A percentile compares a stretch with the other conserved stretches of the same genome.
These are phyloP conservation scores for Yamadazyma philogaea DNA, from an alignment of 805 yeast genomes.

Conservation along the genomic window DNA sequence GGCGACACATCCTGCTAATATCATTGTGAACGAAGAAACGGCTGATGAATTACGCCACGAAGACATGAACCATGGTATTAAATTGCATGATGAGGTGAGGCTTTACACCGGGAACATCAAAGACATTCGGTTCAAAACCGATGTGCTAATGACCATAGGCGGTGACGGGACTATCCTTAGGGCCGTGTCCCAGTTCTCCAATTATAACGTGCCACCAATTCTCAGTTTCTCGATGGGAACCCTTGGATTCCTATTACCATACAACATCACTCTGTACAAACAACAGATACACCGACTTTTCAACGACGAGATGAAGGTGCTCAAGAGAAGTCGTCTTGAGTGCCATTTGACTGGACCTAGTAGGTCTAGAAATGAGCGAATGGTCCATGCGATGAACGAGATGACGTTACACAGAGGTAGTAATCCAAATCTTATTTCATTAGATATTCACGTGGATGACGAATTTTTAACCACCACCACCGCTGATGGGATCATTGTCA, in stretches of 20 bases:
- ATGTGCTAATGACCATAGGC: constrained; percentile 82
- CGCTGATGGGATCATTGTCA: constrained; percentile 82
- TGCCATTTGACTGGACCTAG: constrained; percentile 50
- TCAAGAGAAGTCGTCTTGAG: constrained; percentile 75
- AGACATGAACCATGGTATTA: constrained; percentile 15
- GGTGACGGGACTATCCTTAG: constrained; percentile 93
- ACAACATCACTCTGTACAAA: constrained; percentile 63
- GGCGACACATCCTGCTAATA: constrained; percentile 66
- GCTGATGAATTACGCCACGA: constrained; percentile 60
- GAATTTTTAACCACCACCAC: constrained; percentile 84
- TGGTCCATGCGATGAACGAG: constrained; percentile 88
- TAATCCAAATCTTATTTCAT: constrained; percentile 76
- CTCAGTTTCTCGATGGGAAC: constrained; percentile 88
- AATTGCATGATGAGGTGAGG: constrained; percentile 21
- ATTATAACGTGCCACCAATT: constrained; percentile 80
- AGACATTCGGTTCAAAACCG: constrained; percentile 66
- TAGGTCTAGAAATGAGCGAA: constrained; percentile 15
- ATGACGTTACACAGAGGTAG: constrained; percentile 84
- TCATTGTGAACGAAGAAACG: constrained; percentile 72
- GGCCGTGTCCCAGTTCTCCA: constrained; percentile 76
- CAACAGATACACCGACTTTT: constrained; percentile 65
- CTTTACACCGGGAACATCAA: constrained; percentile 55
- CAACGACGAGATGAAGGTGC: constrained; percentile 55
- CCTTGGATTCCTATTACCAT: constrained; percentile 83
- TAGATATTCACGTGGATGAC: constrained; percentile 84